Evolutionary conservation across 305 asterid species (phyloP).

Genomic region (Fraxinus latifolia): DNA sequence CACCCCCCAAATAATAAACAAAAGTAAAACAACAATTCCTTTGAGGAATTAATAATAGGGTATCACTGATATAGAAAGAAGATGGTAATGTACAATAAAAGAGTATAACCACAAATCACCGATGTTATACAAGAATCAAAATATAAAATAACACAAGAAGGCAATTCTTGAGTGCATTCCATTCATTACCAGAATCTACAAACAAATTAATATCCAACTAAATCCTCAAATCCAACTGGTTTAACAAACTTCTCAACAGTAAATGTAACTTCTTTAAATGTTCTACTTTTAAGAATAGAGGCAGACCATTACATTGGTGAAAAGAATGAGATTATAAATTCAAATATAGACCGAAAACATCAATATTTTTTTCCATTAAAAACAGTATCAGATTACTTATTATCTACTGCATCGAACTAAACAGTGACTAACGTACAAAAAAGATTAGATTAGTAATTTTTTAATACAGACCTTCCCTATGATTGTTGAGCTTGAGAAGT

Average conservation of each 20-base stretch:
- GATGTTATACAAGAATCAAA: neutral
- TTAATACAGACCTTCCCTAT: constrained; percentile 73
- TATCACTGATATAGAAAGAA: neutral
- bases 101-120: neutral
- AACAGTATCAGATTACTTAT: constrained; percentile 6
- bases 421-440: constrained; percentile 14
- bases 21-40: neutral
- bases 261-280: neutral
- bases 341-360: constrained; percentile 3
- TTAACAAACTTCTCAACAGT: neutral
- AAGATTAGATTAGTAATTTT: constrained; percentile 6
- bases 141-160: neutral
- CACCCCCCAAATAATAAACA: neutral
- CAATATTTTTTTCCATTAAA: neutral
- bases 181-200: neutral
- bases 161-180: neutral
- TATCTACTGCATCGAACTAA: constrained; percentile 4
- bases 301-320: neutral
- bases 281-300: constrained; percentile 11
- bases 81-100: neutral
- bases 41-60: neutral
- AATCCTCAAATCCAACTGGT: neutral
- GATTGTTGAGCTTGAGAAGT: constrained; percentile 61
- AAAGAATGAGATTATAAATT: neutral
- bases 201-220: neutral